These are phyloP conservation scores for Yamadazyma insecticola DNA, from an alignment of 805 yeast species.

Conservation along the genomic window DNA sequence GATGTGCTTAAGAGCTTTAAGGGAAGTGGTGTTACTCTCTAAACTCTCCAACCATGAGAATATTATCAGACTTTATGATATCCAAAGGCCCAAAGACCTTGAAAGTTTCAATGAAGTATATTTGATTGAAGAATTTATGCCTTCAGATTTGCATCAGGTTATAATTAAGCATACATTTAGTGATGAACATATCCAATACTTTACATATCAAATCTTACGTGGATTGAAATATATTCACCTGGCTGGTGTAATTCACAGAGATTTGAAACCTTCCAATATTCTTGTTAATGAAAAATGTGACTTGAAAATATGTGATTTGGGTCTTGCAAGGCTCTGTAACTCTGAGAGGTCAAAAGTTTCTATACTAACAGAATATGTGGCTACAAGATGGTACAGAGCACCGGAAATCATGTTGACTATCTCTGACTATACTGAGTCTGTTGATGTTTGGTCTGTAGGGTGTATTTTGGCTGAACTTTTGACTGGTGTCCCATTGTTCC, in stretches of 20 bases:
- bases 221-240: conserved; percentile 70
- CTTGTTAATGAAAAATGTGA: conserved; percentile 68
- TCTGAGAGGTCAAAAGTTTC: conserved; percentile 18
- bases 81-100: conserved; percentile 57
- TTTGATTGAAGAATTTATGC: conserved; percentile 74
- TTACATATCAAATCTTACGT: conserved; percentile 63
- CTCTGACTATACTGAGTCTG: conserved; percentile 69
- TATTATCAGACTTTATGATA: conserved; percentile 60
- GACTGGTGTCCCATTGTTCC: conserved; percentile 59
- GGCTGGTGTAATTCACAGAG: conserved; percentile 72
- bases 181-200: conserved; percentile 67
- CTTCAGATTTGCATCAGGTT: conserved; percentile 63
- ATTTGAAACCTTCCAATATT: conserved; percentile 70
- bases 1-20: conserved; percentile 63
- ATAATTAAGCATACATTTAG: conserved; percentile 52
- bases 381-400: conserved; percentile 82
- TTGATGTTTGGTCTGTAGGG: conserved; percentile 79
- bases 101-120: conserved; percentile 69
- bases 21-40: conserved; percentile 64
- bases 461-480: conserved; percentile 73
- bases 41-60: conserved; percentile 66
- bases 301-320: conserved; percentile 75
- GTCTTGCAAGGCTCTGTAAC: conserved; percentile 52
- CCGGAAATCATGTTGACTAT: conserved; percentile 78
- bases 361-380: conserved; percentile 73